These are phyloP conservation scores for Cymbopogon flexuosus DNA, from an alignment of 202 grass and related monocot genomes.

Conservation along the genomic window DNA sequence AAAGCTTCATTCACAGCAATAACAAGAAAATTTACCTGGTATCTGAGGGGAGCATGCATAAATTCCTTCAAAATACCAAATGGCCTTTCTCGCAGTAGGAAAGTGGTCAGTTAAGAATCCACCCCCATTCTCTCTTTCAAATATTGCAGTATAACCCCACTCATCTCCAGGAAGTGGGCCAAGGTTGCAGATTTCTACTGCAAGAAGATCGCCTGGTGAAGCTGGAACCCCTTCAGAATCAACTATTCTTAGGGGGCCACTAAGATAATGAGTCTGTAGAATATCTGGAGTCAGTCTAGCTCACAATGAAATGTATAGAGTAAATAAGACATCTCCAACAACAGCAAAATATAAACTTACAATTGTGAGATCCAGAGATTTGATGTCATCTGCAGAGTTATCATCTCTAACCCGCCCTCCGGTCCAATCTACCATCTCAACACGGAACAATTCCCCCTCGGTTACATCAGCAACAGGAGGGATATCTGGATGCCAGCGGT, in stretches of 20 bases:
- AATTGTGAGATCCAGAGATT: conserved; percentile 54
- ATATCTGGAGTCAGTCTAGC: conserved; percentile 28
- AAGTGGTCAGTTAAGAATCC: no score
- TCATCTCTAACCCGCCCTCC: conserved; percentile 60
- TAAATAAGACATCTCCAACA: not conserved
- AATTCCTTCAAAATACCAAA: no score
- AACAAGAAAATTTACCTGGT: no score
- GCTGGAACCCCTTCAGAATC: conserved; percentile 24
- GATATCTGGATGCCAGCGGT: conserved; percentile 83
- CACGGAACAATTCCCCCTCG: conserved; percentile 71
- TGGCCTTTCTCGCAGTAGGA: no score
- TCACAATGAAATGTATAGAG: conserved; percentile 2
- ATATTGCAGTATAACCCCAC: no score
- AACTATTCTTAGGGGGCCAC: conserved; percentile 69
- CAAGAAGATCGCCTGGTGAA: no score
- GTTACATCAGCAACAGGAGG: conserved; percentile 72
- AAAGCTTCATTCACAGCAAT: no score
- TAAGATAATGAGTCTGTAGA: conserved; percentile 77
- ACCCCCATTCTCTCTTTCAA: no score
- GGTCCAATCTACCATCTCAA: conserved; percentile 82
- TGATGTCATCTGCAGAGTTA: conserved; percentile 76
- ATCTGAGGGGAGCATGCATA: no score
- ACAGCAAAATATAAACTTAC: conserved; percentile 38
- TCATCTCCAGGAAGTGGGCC: no score
- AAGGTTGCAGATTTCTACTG: no score